A percentile compares a stretch with the other conserved stretches of the same genome.
These are phyloP conservation scores for Acmispon strigosus DNA, from an alignment of 306 rosid genomes.

Conservation along the genomic window DNA sequence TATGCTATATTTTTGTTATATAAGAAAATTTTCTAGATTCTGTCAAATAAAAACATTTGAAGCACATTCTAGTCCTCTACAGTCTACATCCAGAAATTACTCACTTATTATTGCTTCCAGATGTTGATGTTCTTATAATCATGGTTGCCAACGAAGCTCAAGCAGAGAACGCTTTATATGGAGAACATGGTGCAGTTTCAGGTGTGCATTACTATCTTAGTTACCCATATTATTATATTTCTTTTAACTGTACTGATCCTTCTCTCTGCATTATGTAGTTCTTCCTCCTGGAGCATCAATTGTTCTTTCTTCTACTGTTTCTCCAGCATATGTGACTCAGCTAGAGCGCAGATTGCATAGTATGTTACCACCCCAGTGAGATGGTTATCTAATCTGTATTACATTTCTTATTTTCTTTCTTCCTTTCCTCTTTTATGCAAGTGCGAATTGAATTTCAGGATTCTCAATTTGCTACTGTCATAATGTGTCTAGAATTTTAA, in stretches of 20 bases:
- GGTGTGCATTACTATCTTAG: slow-evolving; percentile 44
- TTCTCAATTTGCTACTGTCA: neutral
- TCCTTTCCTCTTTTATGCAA: slow-evolving; percentile 6
- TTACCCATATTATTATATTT: neutral
- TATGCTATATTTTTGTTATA: neutral
- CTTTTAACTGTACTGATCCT: slow-evolving; percentile 21
- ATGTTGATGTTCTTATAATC: slow-evolving; percentile 75
- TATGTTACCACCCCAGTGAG: slow-evolving; percentile 36
- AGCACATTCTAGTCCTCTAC: neutral
- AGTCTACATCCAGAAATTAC: neutral
- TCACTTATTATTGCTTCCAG: slow-evolving; percentile 38
- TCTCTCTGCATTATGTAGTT: slow-evolving; percentile 35
- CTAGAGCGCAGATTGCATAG: slow-evolving; percentile 68
- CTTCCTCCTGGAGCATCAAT: slow-evolving; percentile 82
- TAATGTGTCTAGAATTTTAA: neutral
- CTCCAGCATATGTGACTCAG: slow-evolving; percentile 86
- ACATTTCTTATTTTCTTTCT: slow-evolving; percentile 3
- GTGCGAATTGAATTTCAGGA: neutral
- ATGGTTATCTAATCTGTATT: slow-evolving; percentile 15
- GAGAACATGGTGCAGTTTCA: slow-evolving; percentile 82
- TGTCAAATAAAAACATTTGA: neutral
- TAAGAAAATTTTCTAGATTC: slow-evolving; percentile 6
- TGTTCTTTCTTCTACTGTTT: slow-evolving; percentile 85
- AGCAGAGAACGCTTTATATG: slow-evolving; percentile 77
- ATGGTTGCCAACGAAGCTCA: slow-evolving; percentile 92